Base-by-base conservation (phyloP, 352 stramenopile species). In the Pythium apleroticum region DNA sequence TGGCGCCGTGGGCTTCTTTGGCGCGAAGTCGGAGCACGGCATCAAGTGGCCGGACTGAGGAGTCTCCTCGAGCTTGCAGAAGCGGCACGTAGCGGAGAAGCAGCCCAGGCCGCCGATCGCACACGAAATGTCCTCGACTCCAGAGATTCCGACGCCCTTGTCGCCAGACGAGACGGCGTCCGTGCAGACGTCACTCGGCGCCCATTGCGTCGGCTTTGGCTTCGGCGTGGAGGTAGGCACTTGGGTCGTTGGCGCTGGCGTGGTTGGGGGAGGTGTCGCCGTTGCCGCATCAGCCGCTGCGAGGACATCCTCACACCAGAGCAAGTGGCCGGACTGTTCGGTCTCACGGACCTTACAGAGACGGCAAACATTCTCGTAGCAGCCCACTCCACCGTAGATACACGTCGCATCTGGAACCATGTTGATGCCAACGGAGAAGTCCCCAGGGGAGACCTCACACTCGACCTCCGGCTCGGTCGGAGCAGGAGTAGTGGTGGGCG, bases 341-440 rank as follows among this genome's bases (percentile, higher is more conserved):
- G 66, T 69, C n/a, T 37, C 54, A 15, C 22, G 39, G 2, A 58
- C 45, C 60, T 65, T 76, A 52, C 72, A 79, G 43, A 71, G 48
- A 11, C 72, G 69, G 30, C 69, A 79, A 1, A 48, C 17, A 15
- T 67, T 55, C 15, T 54, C 57, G 52, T 72, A 64, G 41, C 69
- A 79, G 1, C 72, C 69, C 14, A 71, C 20, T 3, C 66, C 72
- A 17, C 72, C 73, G 9, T n/a, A 28, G 28, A 17, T 17, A 31
- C 72, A 79, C 15, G 25, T 50, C 10, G 55, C 10, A 52, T 74
- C 65, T 24, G 58, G 71, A n/a, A 75, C 48, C 45, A 65, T 55
- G 31, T 54, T 30, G 39, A 73, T 64, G 8, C 69, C 69, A 7
- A 48, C 69, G 20, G 15, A 46, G 1, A 39, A 39, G 56, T 79